phyloP scores from a whole-genome alignment of 176 grass and related monocot genomes.

The Oryza meyeriana region DNA sequence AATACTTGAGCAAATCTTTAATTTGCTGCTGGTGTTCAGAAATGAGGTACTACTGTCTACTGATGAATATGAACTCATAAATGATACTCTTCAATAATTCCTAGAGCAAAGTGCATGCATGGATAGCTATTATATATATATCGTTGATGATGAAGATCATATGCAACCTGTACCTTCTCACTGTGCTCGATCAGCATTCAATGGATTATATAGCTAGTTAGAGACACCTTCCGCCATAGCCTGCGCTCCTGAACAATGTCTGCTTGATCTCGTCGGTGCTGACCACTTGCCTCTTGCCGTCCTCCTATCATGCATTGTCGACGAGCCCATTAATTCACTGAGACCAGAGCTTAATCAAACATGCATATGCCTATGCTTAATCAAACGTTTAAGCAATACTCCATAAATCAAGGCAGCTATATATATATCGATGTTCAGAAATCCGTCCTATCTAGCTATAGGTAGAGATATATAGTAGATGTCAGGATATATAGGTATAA shows the following conservation, averaged over 20 bases:
- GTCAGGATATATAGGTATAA: neutral
- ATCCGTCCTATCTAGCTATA: neutral
- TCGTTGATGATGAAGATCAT: neutral
- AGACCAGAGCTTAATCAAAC: neutral
- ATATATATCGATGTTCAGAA: neutral
- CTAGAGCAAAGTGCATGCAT: slow-evolving; percentile 5
- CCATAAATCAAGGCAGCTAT: neutral
- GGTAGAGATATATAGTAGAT: too few relatives aligned
- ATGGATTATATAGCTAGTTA: neutral
- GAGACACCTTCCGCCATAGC: slow-evolving; percentile 67
- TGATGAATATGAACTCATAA: neutral
- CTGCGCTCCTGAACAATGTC: slow-evolving; percentile 71
- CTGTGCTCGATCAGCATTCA: neutral
- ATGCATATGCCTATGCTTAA: neutral
- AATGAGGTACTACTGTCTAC: neutral
- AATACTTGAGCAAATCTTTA: slow-evolving; percentile 14
- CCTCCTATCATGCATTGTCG: slow-evolving; percentile 42
- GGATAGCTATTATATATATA: neutral
- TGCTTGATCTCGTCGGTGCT: slow-evolving; percentile 84
- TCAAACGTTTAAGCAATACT: neutral
- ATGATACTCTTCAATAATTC: slow-evolving; percentile 8
- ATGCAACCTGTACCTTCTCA: neutral
- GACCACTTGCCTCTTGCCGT: slow-evolving; percentile 41
- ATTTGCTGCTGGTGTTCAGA: slow-evolving; percentile 2
- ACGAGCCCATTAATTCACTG: neutral